phyloP scores from a whole-genome alignment of 202 grass and related monocot genomes.

The Schoenoplectus tabernaemontani region DNA sequence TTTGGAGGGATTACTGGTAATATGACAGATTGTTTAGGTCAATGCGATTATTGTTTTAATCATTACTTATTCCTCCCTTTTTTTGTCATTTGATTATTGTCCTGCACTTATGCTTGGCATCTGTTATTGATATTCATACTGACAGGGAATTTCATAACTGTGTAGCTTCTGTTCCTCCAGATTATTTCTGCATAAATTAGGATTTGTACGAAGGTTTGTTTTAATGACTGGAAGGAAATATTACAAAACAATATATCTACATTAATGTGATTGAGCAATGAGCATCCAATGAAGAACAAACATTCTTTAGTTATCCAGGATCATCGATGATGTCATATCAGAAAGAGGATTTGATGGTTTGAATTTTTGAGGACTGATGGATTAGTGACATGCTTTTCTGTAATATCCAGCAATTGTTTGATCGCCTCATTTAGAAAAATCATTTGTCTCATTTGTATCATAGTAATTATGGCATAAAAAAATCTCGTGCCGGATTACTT shows the following conservation, averaged over 20 bases:
- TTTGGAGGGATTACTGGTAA: neutral
- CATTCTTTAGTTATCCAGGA: neutral
- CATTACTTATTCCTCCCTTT: neutral
- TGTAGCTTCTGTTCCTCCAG: neutral
- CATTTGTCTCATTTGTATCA: neutral
- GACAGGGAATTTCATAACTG: too few relatives aligned
- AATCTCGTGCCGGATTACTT: neutral
- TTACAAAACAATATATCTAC: neutral
- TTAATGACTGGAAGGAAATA: neutral
- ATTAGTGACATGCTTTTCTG: neutral
- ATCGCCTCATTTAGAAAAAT: neutral
- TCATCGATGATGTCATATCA: neutral
- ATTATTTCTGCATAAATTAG: neutral
- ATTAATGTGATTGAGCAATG: neutral
- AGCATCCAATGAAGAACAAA: neutral
- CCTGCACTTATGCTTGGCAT: neutral
- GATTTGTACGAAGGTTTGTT: neutral
- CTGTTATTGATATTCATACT: neutral
- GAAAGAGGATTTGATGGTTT: neutral
- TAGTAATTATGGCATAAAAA: neutral
- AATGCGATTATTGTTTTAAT: neutral
- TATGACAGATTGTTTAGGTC: neutral
- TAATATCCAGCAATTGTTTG: neutral
- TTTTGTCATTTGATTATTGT: neutral
- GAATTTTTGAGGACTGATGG: neutral